phyloP scores from a whole-genome alignment of 495 filamentous ascomycete genomes.

The Hypoxylon fragiforme region DNA sequence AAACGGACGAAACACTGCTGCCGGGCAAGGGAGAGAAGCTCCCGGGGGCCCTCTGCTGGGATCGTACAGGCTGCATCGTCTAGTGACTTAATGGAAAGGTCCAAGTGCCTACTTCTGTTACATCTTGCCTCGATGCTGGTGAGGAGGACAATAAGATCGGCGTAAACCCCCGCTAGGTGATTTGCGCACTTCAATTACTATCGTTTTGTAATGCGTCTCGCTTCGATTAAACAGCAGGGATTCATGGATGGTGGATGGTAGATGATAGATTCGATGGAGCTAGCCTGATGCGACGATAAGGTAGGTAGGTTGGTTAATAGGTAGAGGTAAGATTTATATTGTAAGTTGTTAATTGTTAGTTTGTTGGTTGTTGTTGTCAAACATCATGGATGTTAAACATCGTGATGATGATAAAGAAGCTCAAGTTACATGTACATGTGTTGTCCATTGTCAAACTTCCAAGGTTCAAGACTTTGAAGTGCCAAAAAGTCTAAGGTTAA shows the following conservation, averaged over 20 bases:
- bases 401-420: no score
- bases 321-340: no score
- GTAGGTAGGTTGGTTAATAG: neutral
- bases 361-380: no score
- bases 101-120: constrained; percentile 33
- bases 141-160: constrained; percentile 23
- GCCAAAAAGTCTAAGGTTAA: no score
- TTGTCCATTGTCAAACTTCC: no score
- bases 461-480: no score
- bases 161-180: neutral
- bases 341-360: no score
- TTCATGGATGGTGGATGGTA: constrained; percentile 19
- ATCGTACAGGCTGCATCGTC: constrained; percentile 55
- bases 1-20: constrained; percentile 22
- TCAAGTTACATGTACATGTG: no score
- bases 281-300: no score
- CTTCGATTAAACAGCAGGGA: constrained; percentile 1
- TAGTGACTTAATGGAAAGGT: constrained; percentile 18
- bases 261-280: no score
- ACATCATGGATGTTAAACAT: no score
- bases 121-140: constrained; percentile 38
- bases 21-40: constrained; percentile 58
- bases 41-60: constrained; percentile 53
- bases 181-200: constrained; percentile 11
- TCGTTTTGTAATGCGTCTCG: no score